These are phyloP conservation scores for Boletellus deceptivus DNA, from an alignment of 1,284 basidiomycete species.

Conservation along the genomic window DNA sequence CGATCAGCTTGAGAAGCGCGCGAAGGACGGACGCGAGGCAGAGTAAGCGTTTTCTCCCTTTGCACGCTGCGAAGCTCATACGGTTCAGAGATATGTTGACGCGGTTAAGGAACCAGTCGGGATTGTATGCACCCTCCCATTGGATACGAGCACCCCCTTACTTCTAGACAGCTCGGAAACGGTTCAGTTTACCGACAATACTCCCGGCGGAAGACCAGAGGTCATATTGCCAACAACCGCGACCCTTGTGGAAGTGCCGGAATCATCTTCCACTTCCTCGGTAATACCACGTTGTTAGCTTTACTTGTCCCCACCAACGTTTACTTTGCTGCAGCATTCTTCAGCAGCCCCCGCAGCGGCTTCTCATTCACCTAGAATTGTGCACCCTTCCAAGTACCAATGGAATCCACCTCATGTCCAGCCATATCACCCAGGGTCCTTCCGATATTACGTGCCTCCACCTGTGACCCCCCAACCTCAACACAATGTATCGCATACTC, in stretches of 20 bases:
- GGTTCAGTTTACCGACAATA: conserved; percentile 13
- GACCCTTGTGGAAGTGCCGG: conserved; percentile 30
- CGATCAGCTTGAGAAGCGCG: conserved; percentile 27
- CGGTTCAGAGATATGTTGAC: conserved; percentile 18
- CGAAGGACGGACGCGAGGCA: conserved; percentile 32
- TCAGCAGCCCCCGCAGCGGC: neutral
- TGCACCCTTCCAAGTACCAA: conserved; percentile 4
- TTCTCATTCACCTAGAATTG: conserved; percentile 1
- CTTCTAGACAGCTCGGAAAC: conserved; percentile 10
- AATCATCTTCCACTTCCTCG: conserved; percentile 13
- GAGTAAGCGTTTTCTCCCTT: conserved; percentile 30
- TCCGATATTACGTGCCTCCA: conserved; percentile 10
- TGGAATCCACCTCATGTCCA: conserved; percentile 8
- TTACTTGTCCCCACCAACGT: conserved; percentile 6
- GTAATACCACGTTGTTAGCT: conserved; percentile 14
- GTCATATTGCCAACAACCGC: conserved; percentile 30
- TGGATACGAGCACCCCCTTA: conserved; percentile 3
- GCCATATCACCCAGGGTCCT: neutral
- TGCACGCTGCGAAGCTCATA: neutral
- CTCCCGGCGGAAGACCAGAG: conserved; percentile 13
- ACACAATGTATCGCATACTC: neutral
- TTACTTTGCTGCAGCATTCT: conserved; percentile 12
- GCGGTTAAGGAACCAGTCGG: conserved; percentile 15
- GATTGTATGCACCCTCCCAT: conserved; percentile 18
- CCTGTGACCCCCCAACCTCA: neutral